phyloP scores from a whole-genome alignment of 768 basidiomycete genomes.

The Trichaptum fuscoviolaceum region DNA sequence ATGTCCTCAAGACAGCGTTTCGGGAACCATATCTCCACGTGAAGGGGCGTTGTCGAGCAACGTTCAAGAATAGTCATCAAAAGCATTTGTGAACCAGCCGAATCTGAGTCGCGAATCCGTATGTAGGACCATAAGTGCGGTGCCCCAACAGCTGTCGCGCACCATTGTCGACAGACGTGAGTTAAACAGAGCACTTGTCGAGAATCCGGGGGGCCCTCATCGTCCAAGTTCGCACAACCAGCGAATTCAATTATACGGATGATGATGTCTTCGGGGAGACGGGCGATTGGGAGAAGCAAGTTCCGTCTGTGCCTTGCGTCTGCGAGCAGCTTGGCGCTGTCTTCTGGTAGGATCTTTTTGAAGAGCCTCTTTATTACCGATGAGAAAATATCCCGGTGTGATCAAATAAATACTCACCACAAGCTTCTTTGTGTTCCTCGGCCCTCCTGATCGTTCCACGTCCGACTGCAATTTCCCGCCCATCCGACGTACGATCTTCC shows the following conservation, averaged over 20 bases:
- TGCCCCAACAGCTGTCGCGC: neutral
- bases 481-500: neutral
- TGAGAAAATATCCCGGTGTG: neutral
- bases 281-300: neutral
- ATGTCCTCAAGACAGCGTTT: neutral
- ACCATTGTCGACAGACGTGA: neutral
- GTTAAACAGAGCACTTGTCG: neutral
- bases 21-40: neutral
- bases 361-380: neutral
- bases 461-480: neutral
- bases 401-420: neutral
- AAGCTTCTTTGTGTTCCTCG: neutral
- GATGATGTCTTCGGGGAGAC: neutral
- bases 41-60: neutral
- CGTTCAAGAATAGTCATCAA: neutral
- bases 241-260: neutral
- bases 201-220: neutral
- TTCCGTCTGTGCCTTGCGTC: neutral
- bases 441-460: neutral
- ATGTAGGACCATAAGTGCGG: neutral
- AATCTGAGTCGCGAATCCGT: neutral
- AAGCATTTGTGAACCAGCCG: neutral
- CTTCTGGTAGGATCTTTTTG: neutral
- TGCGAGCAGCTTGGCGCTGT: neutral
- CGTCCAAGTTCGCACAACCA: neutral